Evolutionary conservation across 148 eudicot genomes (phyloP), one percentile per base, ranked within the genome.

Genomic region (Fagopyrum tataricum): DNA sequence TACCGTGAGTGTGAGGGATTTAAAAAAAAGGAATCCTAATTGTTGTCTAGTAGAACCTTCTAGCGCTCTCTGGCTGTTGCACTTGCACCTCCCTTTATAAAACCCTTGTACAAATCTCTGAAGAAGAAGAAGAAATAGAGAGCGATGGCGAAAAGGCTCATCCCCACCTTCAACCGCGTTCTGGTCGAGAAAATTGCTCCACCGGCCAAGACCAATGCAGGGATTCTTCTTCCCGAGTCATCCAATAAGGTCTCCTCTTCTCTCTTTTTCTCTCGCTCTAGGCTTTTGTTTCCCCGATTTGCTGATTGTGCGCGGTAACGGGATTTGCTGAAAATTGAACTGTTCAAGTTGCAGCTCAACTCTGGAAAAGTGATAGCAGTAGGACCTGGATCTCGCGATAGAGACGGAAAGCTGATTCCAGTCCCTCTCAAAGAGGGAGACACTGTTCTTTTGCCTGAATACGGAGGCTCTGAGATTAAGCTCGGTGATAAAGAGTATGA

Each of bases 301-400:
- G 39, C 11, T 4, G 10, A 9, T 37, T 8, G 20, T 62, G 42
- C 64, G 2, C n/a, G 14, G 24, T 17, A 37, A 62, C 13, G 12
- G 17, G 70, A 17, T 37, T 66, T 13, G 37, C 64, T 58, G 64
- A 58, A n/a, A n/a, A n/a, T 64, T 78, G 67, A 5, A 59, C 41
- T 72, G 26, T 58, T 40, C 61, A 56, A 37, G 20, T n/a, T 87
- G 73, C 82, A 85, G 97, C 71, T 88, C 41, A 88, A 87, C 80
- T 84, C 96, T 3, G 96, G 91, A 41, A 91, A 87, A 80, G 90
- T 91, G 37, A 74, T 91, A 73, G 87, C 96, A 40, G 93, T 87
- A 48, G 96, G 96, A 15, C 93, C 93, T 1, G 96, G 93, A 15
- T 9, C 26, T 72, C 88, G 74, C 75, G 78, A 80, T 47, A 76